Base-by-base conservation (phyloP, 768 basidiomycete genomes). In the Boletus speciosus region DNA sequence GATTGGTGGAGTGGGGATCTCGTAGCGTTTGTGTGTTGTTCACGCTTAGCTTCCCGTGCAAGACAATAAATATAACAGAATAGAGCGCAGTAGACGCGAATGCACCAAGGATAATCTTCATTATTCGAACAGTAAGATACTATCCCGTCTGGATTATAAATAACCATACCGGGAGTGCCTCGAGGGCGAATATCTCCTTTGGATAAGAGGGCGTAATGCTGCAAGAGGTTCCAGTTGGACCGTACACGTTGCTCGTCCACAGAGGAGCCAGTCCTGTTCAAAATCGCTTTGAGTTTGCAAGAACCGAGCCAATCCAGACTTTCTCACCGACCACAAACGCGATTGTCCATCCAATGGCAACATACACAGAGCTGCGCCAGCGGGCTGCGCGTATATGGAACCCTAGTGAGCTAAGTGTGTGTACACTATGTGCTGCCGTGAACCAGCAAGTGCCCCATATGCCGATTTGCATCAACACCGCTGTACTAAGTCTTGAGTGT, bases 321-420 rank as follows among this genome's bases (percentile, higher is more conserved):
- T 29, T 65, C 78, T 61, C 47, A 86, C 88, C 83, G 45, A 80
- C 66, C 10, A 76, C 52, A 8, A 74, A 57, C 12, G 85, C 72
- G 27, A 73, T 57, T 8, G 67, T 57, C 87, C 88, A 89, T 44
- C 88, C 87, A 40, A 79, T 39, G 14, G 61, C 47, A 21, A 81
- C 77, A 10, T 72, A 66, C 4, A 67, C 65, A 2, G 69, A 64
- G 54, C 77, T 81, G 31, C 81, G 69, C 66, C 81, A 73, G 14
- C 67, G 62, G 8, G 82, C 78, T 55, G 82, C 81, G 35, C 78
- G 78, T 55, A 74, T 73, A 41, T 75, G 76, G 50, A 90, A 71
- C 14, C 85, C 82, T 37, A 90, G 73, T 15, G 86, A 81, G 58
- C 75, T 79, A 73, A 88, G 86, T 0, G 83, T 82, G 66, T 90